Base-by-base conservation (phyloP, 2,329 filamentous ascomycete genomes). In the Nemania sp. region DNA sequence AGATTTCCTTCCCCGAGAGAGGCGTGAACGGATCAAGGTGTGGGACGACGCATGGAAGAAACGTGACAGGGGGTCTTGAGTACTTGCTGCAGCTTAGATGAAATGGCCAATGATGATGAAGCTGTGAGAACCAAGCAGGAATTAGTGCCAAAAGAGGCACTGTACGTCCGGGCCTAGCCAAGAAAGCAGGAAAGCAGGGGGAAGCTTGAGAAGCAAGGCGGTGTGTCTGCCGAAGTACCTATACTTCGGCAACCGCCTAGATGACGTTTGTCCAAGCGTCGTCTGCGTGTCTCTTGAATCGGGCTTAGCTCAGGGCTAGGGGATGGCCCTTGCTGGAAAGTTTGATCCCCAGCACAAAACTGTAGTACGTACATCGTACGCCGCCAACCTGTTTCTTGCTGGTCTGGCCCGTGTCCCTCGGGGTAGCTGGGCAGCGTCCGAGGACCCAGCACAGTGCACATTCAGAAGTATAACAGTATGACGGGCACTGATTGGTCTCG, bases 111-210 rank as follows among this genome's bases (percentile, higher is more conserved):
- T 84, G 75, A 76, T 71, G 69, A 71, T 61, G 64, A 56, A 48
- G 62, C 52, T 69, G 62, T 52, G 62, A 74, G 73, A 73, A 73
- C 74, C 76, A 74, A 76, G 77, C 74, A 73, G 74, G 77, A 74
- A 74, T 70, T 71, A 75, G 73, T 80, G 76, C 80, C 82, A 78
- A 83, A 84, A 81, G 69, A 72, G 77, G 80, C 73, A 79, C 73
- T 73, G 68, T 71, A 76, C 67, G 71, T 69, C 80, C 79, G 80
- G 77, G 73, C 68, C 80, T 80, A 82, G 74, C 71, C 74, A 75
- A 71, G 73, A 69, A 75, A 70, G n/a, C n/a, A n/a, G 72, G 72
- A 71, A 68, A 65, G 5, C 35, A 39, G 25, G 60, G 65, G 17
- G 60, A 64, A 67, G 67, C 65, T 60, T 53, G 63, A 70, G 60